phyloP scores from a whole-genome alignment of 805 yeast genomes.

The Sungouiella blattae region DNA sequence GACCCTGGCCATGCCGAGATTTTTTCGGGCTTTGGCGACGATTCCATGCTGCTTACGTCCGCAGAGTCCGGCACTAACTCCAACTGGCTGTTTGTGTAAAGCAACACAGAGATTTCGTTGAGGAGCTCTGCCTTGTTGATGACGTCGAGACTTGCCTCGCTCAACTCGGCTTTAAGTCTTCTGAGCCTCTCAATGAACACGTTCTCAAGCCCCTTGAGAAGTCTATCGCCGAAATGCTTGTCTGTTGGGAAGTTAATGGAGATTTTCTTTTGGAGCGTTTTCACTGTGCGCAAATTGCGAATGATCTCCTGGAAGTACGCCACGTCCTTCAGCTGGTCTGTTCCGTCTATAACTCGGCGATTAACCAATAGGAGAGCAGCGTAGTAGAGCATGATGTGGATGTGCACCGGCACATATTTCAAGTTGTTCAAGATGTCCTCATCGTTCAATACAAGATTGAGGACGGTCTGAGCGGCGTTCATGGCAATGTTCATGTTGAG shows the following conservation, averaged over 20 bases:
- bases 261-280: constrained; percentile 41
- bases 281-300: constrained; percentile 40
- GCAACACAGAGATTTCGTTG: constrained; percentile 11
- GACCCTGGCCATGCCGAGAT: constrained; percentile 65
- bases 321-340: constrained; percentile 9
- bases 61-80: constrained; percentile 14
- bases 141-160: constrained; percentile 6
- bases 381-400: constrained; percentile 67
- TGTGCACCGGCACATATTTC: constrained; percentile 67
- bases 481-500: constrained; percentile 49
- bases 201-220: constrained; percentile 33
- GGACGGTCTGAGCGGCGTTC: constrained; percentile 60
- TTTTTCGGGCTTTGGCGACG: constrained; percentile 35
- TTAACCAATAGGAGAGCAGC: constrained; percentile 56
- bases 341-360: constrained; percentile 35
- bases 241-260: constrained; percentile 50
- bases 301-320: constrained; percentile 25
- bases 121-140: constrained; percentile 18
- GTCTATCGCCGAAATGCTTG: constrained; percentile 43
- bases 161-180: constrained; percentile 18
- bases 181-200: constrained; percentile 26
- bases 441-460: constrained; percentile 57
- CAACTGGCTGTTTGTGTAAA: constrained; percentile 8
- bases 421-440: constrained; percentile 53
- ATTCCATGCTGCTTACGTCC: constrained; percentile 19